Evolutionary conservation across 2,329 filamentous ascomycete species (phyloP), one percentile per base, ranked within the genome.

Genomic region (Cladosporium sp.): DNA sequence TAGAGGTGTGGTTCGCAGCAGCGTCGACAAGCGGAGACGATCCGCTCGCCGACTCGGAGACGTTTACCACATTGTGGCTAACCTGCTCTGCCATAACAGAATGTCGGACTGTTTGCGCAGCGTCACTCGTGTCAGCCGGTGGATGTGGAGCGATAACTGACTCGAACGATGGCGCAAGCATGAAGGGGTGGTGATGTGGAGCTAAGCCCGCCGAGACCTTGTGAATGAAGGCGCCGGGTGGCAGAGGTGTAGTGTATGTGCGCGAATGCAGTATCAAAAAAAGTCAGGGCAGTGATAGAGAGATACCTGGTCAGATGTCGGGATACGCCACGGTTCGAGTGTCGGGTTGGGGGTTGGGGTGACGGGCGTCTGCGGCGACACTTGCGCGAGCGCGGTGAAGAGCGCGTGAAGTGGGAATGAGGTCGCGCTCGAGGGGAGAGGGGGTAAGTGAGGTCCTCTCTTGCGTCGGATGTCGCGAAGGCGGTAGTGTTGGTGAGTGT

Each of bases 31-130:
- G 77, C 64, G 63, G 59, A 76, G 76, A 76, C 68, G 71, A 68
- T 68, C 76, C 79, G 77, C 79, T 79, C 73, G 80, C 76, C 80
- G 81, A 84, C 82, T 77, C 75, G 75, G 79, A 76, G 78, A 82
- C 76, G 75, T 82, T 82, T 83, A 84, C 81, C 82, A 83, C 82
- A 85, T 85, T 78, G 73, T 82, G 80, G 78, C 73, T 76, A 68
- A 73, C 79, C 79, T 81, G 78, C 80, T 84, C 81, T 83, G 82
- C 82, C 82, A 85, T 85, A 83, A 84, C 82, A 84, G 80, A 61
- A 43, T 63, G 51, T 52, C 47, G 47, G 50, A 53, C 64, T 66
- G 55, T 48, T 48, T 48, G 45, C 45, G 45, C 45, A 48, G 29
- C 34, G 19, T 41, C 37, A 48, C 45, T 41, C 24, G 19, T 18